Conservation (phyloP, 108 stramenopile species). For the Seminavis robusta region DNA sequence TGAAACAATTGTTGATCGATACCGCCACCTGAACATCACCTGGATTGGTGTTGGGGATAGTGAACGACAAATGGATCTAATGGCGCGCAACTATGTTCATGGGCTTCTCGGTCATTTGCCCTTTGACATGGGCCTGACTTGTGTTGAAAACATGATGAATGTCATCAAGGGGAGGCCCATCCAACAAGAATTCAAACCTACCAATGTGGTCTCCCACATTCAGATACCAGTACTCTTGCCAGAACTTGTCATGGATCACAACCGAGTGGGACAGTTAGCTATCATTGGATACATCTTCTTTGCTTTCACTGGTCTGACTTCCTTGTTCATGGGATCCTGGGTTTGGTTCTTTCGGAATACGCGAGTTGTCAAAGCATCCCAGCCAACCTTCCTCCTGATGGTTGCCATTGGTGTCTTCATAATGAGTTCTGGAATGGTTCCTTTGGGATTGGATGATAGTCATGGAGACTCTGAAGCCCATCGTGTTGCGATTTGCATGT, state of each 20-base stretch:
- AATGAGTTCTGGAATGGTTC: slow-evolving; percentile 26
- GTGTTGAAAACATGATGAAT: neutral
- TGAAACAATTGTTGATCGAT: neutral
- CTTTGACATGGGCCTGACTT: slow-evolving; percentile 17
- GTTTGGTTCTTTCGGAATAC: slow-evolving; percentile 5
- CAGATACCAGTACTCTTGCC: slow-evolving; percentile 30
- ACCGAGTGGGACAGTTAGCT: slow-evolving; percentile 16
- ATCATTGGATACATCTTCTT: slow-evolving; percentile 17
- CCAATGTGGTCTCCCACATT: neutral
- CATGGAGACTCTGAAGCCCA: neutral
- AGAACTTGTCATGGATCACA: slow-evolving; percentile 16
- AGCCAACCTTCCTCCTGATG: slow-evolving; percentile 52
- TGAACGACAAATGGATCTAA: slow-evolving; percentile 11
- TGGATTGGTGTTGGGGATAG: slow-evolving; percentile 7
- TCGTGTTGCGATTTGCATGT: slow-evolving; percentile 29
- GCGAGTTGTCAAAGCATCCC: slow-evolving; percentile 29
- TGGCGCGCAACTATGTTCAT: slow-evolving; percentile 17
- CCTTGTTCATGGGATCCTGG: slow-evolving; percentile 19
- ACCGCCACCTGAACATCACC: slow-evolving; percentile 1
- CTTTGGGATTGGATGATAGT: slow-evolving; percentile 19
- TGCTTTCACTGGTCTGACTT: slow-evolving; percentile 43
- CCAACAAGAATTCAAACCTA: no score
- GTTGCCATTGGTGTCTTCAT: slow-evolving; percentile 55
- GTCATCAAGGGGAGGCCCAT: neutral
- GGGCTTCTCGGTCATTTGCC: slow-evolving; percentile 37